Conservation (phyloP, 306 rosid genomes). For the Bauhinia variegata region DNA sequence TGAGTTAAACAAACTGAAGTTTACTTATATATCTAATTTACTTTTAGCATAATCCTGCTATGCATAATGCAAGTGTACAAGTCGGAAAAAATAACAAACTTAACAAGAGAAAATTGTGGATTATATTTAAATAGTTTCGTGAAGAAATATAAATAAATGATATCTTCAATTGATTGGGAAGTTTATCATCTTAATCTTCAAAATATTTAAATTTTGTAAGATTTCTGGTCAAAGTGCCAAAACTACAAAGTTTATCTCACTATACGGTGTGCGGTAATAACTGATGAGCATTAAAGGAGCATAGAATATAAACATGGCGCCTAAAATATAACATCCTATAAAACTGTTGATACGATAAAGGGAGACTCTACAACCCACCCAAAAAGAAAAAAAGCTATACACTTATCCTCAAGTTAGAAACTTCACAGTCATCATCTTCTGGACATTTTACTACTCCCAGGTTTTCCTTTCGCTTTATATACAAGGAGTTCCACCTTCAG, state of each 20-base stretch:
- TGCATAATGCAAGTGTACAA: too few relatives aligned
- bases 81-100: too few relatives aligned
- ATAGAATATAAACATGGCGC: constrained; percentile 24
- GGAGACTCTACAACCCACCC: constrained; percentile 20
- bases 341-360: constrained; percentile 20
- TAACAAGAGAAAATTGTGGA: too few relatives aligned
- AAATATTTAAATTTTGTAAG: constrained; percentile 17
- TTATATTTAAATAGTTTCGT: too few relatives aligned
- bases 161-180: too few relatives aligned
- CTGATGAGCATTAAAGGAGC: constrained; percentile 17
- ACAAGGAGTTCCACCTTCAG: constrained; percentile 51
- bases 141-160: too few relatives aligned
- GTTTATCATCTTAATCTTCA: not conserved
- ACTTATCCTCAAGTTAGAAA: constrained; percentile 46
- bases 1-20: too few relatives aligned
- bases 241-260: constrained; percentile 29
- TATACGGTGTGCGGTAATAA: constrained; percentile 27
- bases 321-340: constrained; percentile 36
- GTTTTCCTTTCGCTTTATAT: constrained; percentile 46
- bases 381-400: constrained; percentile 54
- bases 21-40: too few relatives aligned
- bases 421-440: constrained; percentile 33
- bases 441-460: constrained; percentile 37
- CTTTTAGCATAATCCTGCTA: too few relatives aligned
- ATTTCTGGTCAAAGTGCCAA: constrained; percentile 38